Conservation (phyloP, 1,284 basidiomycete genomes). For the Naganishia albida region DNA sequence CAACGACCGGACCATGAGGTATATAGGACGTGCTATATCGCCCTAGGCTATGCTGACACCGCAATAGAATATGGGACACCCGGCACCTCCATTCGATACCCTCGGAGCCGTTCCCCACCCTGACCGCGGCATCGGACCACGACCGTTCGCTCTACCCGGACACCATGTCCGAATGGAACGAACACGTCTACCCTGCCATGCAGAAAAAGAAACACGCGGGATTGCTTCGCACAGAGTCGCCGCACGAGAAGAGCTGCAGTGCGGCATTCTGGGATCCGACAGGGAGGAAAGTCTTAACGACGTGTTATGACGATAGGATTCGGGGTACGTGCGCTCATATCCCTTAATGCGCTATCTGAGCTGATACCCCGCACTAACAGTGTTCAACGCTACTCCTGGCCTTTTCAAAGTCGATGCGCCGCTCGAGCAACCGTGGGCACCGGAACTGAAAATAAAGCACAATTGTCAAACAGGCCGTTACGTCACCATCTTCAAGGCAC, state of each 20-base stretch:
- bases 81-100: conserved; percentile 44
- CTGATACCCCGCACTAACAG: conserved; percentile 38
- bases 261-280: conserved; percentile 57
- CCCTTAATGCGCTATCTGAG: background rate
- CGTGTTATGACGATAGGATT: conserved; percentile 55
- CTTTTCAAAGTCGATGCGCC: conserved; percentile 41
- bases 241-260: conserved; percentile 54
- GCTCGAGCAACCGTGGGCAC: conserved; percentile 34
- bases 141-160: conserved; percentile 12
- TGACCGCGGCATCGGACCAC: conserved; percentile 2
- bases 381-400: conserved; percentile 52
- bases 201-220: conserved; percentile 11
- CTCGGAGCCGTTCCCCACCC: conserved; percentile 32
- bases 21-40: background rate
- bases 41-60: conserved; percentile 40
- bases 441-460: conserved; percentile 40
- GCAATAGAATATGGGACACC: conserved; percentile 52
- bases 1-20: conserved; percentile 36
- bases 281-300: conserved; percentile 53
- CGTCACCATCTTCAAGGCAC: conserved; percentile 56
- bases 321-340: conserved; percentile 42
- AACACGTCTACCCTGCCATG: conserved; percentile 18
- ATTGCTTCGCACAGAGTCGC: conserved; percentile 43
- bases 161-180: conserved; percentile 10
- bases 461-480: conserved; percentile 57